A percentile compares a stretch with the other conserved stretches of the same genome.
Conservation (phyloP, 2,329 filamentous ascomycete species). For the Penicillium expansum region DNA sequence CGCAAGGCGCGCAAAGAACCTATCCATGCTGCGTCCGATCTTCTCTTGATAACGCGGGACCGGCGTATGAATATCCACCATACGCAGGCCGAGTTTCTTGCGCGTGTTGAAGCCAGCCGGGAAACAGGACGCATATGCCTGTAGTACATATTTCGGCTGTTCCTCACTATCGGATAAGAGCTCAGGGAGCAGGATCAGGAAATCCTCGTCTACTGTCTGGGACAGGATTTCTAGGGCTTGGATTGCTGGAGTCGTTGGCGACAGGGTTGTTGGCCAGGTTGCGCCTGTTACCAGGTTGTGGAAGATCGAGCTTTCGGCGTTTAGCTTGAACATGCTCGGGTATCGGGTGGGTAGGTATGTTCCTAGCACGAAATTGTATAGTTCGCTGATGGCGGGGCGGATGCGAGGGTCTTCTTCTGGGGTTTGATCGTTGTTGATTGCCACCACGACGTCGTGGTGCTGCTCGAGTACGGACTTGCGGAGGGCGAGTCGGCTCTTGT, state of each 20-base stretch:
- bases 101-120: slow-evolving; percentile 58
- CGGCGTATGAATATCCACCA: slow-evolving; percentile 57
- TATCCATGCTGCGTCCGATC: slow-evolving; percentile 59
- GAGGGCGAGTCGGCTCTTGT: slow-evolving; percentile 51
- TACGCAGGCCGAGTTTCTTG: slow-evolving; percentile 53
- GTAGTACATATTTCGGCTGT: slow-evolving; percentile 51
- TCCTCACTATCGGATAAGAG: slow-evolving; percentile 14
- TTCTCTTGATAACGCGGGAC: slow-evolving; percentile 59
- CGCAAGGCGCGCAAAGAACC: slow-evolving; percentile 56
- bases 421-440: slow-evolving; percentile 33
- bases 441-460: slow-evolving; percentile 43
- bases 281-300: slow-evolving; percentile 49
- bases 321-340: slow-evolving; percentile 51
- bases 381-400: slow-evolving; percentile 52
- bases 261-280: slow-evolving; percentile 39
- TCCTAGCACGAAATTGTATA: slow-evolving; percentile 50
- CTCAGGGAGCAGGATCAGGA: slow-evolving; percentile 56
- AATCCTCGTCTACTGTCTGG: slow-evolving; percentile 58
- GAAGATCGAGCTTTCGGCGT: slow-evolving; percentile 27
- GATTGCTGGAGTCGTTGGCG: slow-evolving; percentile 31
- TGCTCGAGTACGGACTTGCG: slow-evolving; percentile 49
- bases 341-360: slow-evolving; percentile 58
- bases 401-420: slow-evolving; percentile 36
- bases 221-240: slow-evolving; percentile 50
- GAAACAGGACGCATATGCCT: slow-evolving; percentile 57